phyloP scores from a whole-genome alignment of 345 rosid genomes.

The Sisymbrium irio region DNA sequence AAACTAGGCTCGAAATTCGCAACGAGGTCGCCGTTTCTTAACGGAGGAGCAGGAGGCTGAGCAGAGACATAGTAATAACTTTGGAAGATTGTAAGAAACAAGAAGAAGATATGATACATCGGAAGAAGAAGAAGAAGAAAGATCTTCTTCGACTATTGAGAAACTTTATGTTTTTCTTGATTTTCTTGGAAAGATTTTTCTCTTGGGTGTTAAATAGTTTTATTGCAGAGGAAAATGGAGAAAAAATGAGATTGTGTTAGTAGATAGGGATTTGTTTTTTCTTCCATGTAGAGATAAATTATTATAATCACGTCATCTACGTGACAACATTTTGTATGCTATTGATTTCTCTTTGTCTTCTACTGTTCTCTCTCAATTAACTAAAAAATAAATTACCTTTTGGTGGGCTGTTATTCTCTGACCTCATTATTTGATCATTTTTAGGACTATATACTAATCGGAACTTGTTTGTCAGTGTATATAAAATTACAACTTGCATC shows the following conservation, averaged over 20 bases:
- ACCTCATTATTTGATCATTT: constrained; percentile 24
- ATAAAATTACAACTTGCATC: constrained; percentile 12
- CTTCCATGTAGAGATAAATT: not conserved
- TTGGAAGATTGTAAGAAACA: constrained; percentile 1
- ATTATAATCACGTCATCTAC: constrained; percentile 12
- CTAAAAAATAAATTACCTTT: constrained; percentile 1
- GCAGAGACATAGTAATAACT: constrained; percentile 26
- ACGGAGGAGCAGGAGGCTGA: constrained; percentile 33
- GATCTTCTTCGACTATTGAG: not conserved
- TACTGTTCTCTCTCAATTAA: constrained; percentile 6
- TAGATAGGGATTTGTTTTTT: not conserved
- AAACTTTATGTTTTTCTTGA: not conserved
- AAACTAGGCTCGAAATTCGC: constrained; percentile 75
- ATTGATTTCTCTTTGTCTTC: constrained; percentile 15
- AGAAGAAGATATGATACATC: constrained; percentile 29
- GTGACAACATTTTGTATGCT: constrained; percentile 32
- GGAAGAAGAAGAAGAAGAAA: not conserved
- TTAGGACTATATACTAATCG: not conserved
- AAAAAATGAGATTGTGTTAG: not conserved
- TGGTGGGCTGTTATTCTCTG: constrained; percentile 22
- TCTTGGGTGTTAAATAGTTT: not conserved
- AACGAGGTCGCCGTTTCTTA: constrained; percentile 34
- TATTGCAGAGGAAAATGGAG: not conserved
- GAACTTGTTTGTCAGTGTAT: not conserved
- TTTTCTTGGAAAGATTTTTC: not conserved